Base-by-base conservation (phyloP, 2,329 filamentous ascomycete genomes). In the Colletotrichum gigasporum region DNA sequence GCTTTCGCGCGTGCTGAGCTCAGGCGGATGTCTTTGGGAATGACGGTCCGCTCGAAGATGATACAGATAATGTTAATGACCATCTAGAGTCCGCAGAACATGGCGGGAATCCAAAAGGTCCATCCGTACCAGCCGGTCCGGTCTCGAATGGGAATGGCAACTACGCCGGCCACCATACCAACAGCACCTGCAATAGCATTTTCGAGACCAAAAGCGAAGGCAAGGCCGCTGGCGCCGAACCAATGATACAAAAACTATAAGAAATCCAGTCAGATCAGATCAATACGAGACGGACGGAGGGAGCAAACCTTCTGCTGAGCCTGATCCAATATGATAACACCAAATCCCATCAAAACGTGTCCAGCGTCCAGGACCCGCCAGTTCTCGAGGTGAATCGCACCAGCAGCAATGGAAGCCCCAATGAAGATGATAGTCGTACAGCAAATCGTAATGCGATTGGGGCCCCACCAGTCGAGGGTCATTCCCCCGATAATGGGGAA, bases 381-480 rank as follows among this genome's bases (percentile, higher is more conserved):
- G 3, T 61, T 39, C 6, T 41, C 54, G 24, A 71, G 28, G 20
- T 71, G 69, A 12, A 71, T 55, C 2, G 56, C 69, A 3, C 52
- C 67, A 4, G 70, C 69, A 10, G 68, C 69, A 50, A 71, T 62
- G 3, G 70, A 54, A 12, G 69, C 68, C 2, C 70, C 70, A 11
- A 71, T 26, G 14, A 71, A 53, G 22, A 71, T 71, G 34, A 51
- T 37, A 4, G 52, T n/a, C 0, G 69, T 71, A 26, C 68, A 71
- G 34, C 68, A 70, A 2, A 71, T 34, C 5, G 68, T 71, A 12
- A 71, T 61, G 10, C 62, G 32, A 18, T 71, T 70, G 1, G 69
- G 69, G 0, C 70, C 68, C 68, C 69, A 70, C 69, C 70, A 71
- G 44, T 71, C 70, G 8, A 71, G 61, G 28, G 70, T 65, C 51